Evolutionary conservation across 2,329 filamentous ascomycete species (phyloP).

Genomic region (Capronia americana): DNA sequence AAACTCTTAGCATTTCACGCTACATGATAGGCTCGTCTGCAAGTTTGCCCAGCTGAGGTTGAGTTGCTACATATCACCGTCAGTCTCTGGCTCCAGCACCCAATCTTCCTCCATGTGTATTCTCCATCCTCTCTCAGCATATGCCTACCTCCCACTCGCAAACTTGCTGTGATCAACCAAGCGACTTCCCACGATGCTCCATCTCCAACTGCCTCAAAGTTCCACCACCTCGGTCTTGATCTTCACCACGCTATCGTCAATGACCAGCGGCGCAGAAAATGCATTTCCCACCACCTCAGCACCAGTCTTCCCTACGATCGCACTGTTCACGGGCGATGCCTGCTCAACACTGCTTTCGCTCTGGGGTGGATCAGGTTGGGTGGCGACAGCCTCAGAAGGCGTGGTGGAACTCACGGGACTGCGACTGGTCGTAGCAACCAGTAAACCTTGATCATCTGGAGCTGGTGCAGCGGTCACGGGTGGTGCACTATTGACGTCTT

Average conservation of each 20-base stretch:
- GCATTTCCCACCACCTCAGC: constrained; percentile 13
- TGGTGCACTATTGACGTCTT: neutral
- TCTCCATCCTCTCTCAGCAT: neutral
- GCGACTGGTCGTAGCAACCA: neutral
- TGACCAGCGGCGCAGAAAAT: neutral
- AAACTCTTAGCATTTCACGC: neutral
- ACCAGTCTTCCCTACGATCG: constrained; percentile 13
- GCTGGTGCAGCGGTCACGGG: neutral
- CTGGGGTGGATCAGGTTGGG: neutral
- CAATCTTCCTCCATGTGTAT: neutral
- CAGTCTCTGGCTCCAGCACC: neutral
- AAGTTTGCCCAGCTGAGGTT: neutral
- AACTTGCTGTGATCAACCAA: neutral
- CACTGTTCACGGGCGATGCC: neutral
- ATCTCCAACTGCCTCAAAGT: neutral
- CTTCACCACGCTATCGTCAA: neutral
- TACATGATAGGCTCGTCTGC: neutral
- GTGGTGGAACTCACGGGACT: neutral
- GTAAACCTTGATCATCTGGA: neutral
- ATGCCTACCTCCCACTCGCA: neutral
- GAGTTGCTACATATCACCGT: neutral
- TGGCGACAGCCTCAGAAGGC: neutral
- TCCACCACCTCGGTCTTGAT: constrained; percentile 14
- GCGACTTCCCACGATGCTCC: neutral
- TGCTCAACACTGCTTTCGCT: neutral